phyloP scores from a whole-genome alignment of 345 rosid genomes.

The Excoecaria agallocha region DNA sequence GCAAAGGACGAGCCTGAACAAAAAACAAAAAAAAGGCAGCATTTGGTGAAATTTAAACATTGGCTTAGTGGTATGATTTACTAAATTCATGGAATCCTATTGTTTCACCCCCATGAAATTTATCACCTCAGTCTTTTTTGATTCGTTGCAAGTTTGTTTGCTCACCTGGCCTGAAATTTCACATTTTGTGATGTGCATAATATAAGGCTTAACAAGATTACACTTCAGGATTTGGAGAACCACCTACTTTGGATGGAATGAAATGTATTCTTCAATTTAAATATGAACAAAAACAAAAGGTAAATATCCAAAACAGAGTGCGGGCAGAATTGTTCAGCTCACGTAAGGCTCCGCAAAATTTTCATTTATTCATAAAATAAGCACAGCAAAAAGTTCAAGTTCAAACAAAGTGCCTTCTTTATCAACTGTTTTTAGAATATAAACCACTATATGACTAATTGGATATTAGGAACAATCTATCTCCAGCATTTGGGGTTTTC shows the following conservation, averaged over 20 bases:
- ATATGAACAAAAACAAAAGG: too few relatives aligned
- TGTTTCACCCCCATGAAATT: conserved; percentile 2
- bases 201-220: neutral
- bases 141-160: neutral
- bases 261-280: neutral
- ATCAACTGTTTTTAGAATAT: neutral
- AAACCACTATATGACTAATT: neutral
- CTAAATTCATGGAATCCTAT: conserved; percentile 5
- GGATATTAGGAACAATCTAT: neutral
- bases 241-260: neutral
- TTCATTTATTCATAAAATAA: neutral
- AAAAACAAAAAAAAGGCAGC: conserved; percentile 16
- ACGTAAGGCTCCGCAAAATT: neutral
- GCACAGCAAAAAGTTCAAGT: neutral
- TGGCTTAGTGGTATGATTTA: neutral
- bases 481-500: neutral
- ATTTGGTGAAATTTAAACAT: conserved; percentile 1
- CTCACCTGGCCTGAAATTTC: neutral
- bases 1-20: conserved; percentile 84
- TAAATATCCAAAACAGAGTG: neutral
- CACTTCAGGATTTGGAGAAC: neutral
- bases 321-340: neutral
- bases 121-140: neutral
- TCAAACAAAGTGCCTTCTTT: neutral
- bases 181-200: neutral